Evolutionary conservation across 345 rosid genomes (phyloP).

Genomic region (Populus pruinosa): DNA sequence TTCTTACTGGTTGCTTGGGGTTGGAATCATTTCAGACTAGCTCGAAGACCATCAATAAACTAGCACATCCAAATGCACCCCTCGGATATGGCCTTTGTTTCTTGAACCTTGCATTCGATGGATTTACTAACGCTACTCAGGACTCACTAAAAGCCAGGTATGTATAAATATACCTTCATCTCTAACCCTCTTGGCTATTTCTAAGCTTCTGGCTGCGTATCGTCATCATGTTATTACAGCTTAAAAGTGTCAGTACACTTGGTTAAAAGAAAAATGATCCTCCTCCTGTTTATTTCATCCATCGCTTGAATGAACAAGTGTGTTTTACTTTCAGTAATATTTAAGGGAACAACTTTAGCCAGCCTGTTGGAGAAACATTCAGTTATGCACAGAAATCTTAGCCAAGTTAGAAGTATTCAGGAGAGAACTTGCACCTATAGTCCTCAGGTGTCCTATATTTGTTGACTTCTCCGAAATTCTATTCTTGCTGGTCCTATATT

Average conservation of each 20-base stretch:
- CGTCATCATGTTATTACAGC: neutral
- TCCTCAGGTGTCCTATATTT: too few species aligned
- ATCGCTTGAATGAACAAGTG: neutral
- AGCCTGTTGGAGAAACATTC: neutral
- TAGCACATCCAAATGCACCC: slow-evolving; percentile 94
- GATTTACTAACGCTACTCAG: slow-evolving; percentile 97
- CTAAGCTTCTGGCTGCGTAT: neutral
- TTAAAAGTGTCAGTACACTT: neutral
- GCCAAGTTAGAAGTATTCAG: too few species aligned
- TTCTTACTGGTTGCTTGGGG: neutral
- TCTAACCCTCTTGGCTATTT: neutral
- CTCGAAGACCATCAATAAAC: slow-evolving; percentile 87
- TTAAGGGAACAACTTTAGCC: neutral
- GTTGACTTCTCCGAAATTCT: too few species aligned
- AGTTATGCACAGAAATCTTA: too few species aligned
- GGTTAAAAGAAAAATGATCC: neutral
- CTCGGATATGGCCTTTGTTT: slow-evolving; percentile 92
- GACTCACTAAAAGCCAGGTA: slow-evolving; percentile 87
- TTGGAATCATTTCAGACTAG: slow-evolving; percentile 59
- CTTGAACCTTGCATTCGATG: slow-evolving; percentile 91
- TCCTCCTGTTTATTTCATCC: neutral
- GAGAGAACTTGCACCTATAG: too few species aligned
- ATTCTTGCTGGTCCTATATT: too few species aligned
- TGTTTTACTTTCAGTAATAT: too few species aligned
- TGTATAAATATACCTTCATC: neutral